These are phyloP conservation scores for Acmispon strigosus DNA, from an alignment of 306 rosid species.

Conservation along the genomic window DNA sequence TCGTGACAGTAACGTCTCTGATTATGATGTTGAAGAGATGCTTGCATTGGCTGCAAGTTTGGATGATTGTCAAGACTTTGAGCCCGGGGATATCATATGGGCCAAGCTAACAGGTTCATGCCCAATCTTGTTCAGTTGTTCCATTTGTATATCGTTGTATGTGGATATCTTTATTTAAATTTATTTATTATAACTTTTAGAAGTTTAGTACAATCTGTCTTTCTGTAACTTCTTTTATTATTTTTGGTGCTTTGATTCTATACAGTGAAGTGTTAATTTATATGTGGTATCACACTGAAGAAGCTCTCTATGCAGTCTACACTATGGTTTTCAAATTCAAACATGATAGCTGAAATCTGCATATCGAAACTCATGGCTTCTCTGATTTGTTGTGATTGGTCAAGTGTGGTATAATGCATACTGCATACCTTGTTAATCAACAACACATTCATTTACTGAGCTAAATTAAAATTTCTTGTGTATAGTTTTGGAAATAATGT, in stretches of 20 bases:
- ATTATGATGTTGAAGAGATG: slow-evolving; percentile 73
- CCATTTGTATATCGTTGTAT: background rate
- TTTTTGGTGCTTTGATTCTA: background rate
- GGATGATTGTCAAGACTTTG: slow-evolving; percentile 80
- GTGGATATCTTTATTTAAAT: background rate
- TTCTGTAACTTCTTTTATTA: slow-evolving; percentile 6
- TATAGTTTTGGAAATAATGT: too few species aligned
- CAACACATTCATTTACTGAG: too few species aligned
- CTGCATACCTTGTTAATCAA: too few species aligned
- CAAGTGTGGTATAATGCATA: too few species aligned
- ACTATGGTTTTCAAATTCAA: too few species aligned
- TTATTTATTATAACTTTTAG: background rate
- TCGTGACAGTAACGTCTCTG: slow-evolving; percentile 56
- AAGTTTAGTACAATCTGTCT: background rate
- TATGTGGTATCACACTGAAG: background rate
- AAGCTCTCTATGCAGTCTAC: too few species aligned
- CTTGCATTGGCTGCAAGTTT: slow-evolving; percentile 90
- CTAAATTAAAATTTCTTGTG: too few species aligned
- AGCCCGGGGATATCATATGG: slow-evolving; percentile 91
- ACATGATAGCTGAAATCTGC: too few species aligned
- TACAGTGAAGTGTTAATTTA: slow-evolving; percentile 2
- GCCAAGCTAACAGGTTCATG: slow-evolving; percentile 94
- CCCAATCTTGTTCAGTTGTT: slow-evolving; percentile 18
- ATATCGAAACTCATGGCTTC: too few species aligned
- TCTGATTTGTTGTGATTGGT: too few species aligned